These are phyloP conservation scores for Lachnellula occidentalis DNA, from an alignment of 2,329 filamentous ascomycete genomes.

Conservation along the genomic window DNA sequence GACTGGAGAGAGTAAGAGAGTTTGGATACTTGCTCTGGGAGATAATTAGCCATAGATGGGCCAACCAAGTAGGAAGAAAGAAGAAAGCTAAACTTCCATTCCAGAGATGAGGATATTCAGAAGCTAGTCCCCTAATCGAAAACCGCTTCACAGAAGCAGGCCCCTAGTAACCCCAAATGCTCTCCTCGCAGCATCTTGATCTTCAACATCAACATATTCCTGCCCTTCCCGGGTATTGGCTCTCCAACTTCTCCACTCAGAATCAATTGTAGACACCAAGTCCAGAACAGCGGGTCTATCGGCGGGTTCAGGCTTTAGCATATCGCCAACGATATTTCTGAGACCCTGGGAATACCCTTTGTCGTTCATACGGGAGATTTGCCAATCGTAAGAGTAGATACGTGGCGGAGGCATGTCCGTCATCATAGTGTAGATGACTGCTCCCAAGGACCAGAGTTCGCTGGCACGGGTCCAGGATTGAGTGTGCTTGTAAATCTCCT, in stretches of 20 bases:
- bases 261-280: constrained; percentile 18
- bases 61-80: too few species aligned
- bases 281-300: constrained; percentile 16
- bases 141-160: background rate
- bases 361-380: constrained; percentile 25
- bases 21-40: too few species aligned
- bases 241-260: constrained; percentile 21
- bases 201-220: constrained; percentile 16
- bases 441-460: constrained; percentile 27
- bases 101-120: background rate
- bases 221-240: constrained; percentile 16
- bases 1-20: too few species aligned
- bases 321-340: constrained; percentile 19
- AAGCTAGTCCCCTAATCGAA: background rate
- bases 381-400: constrained; percentile 19
- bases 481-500: constrained; percentile 26
- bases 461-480: constrained; percentile 14
- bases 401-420: constrained; percentile 26
- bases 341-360: constrained; percentile 18
- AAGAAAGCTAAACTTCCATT: background rate
- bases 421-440: constrained; percentile 29
- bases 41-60: too few species aligned
- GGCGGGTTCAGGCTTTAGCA: constrained; percentile 17
- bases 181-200: constrained; percentile 8
- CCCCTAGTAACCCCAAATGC: background rate